Evolutionary conservation across 2,329 filamentous ascomycete genomes (phyloP).

Genomic region (Camillea tinctor): DNA sequence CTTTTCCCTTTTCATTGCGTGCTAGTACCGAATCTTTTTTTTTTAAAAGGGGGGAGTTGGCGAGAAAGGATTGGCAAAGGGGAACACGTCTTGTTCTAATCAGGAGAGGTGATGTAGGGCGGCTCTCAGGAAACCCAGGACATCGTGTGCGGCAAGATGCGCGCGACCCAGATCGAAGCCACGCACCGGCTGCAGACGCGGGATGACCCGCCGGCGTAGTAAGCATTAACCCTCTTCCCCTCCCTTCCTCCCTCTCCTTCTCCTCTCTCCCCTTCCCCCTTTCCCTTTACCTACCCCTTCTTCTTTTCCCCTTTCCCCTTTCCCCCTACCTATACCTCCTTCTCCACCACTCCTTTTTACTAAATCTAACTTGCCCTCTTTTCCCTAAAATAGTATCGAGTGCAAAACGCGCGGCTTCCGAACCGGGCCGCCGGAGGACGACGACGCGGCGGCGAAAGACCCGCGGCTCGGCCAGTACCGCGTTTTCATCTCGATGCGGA

Average conservation of each 20-base stretch:
- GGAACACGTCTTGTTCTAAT: too few species aligned
- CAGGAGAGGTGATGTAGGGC: too few species aligned
- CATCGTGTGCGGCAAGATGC: conserved; percentile 17
- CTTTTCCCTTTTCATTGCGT: too few species aligned
- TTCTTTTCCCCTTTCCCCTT: too few species aligned
- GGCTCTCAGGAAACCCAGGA: conserved; percentile 31
- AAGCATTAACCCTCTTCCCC: conserved; percentile 4
- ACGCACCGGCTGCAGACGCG: conserved; percentile 26
- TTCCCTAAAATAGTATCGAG: conserved; percentile 26
- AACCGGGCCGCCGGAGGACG: conserved; percentile 22
- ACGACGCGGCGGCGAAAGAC: conserved; percentile 17
- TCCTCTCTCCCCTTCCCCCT: neutral
- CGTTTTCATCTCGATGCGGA: conserved; percentile 31
- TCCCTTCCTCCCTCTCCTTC: too few species aligned
- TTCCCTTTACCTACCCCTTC: neutral
- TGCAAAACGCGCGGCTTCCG: conserved; percentile 27
- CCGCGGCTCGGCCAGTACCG: conserved; percentile 24
- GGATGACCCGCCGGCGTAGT: conserved; percentile 30
- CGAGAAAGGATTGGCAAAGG: too few species aligned
- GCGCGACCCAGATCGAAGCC: conserved; percentile 27
- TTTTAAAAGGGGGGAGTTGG: too few species aligned
- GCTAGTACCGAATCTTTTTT: too few species aligned
- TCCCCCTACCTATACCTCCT: neutral
- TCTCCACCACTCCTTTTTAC: neutral
- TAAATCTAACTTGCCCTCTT: neutral